Percentiles rank a stretch among this genome's conserved stretches.
Conservation (phyloP, 345 rosid species). For the Aquilaria sinensis region DNA sequence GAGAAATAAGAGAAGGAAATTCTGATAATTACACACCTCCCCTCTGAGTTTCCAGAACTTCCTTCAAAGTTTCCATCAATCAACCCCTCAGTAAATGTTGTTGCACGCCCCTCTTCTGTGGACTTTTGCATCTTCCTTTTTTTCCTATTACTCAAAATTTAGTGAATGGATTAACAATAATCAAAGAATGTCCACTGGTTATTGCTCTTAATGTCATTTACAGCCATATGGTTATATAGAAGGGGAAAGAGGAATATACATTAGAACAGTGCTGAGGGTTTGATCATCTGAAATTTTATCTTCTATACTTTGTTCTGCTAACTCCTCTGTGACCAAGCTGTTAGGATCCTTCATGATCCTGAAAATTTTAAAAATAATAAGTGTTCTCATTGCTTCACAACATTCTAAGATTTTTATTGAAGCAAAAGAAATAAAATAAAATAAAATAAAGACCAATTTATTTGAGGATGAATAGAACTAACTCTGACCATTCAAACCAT, state of each 20-base stretch:
- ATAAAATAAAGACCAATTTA: no score
- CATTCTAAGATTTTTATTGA: no score
- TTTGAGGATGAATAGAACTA: no score
- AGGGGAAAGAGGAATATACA: constrained; percentile 27
- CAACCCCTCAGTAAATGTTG: constrained; percentile 8
- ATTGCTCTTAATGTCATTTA: no score
- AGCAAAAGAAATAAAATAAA: no score
- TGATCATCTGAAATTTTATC: constrained; percentile 22
- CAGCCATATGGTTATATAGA: neutral
- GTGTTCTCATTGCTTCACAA: no score
- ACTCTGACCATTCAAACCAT: no score
- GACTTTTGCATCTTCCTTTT: constrained; percentile 19
- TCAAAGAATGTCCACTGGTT: neutral
- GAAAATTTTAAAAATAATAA: constrained; percentile 7
- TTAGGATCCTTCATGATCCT: constrained; percentile 21
- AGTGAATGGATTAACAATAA: constrained; percentile 1
- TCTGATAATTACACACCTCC: no score
- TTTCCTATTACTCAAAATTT: constrained; percentile 22
- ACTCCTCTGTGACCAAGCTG: constrained; percentile 7
- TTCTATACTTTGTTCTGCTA: constrained; percentile 11
- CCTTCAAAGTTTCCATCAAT: constrained; percentile 11
- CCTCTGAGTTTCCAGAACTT: neutral
- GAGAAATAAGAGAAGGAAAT: no score
- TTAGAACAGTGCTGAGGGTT: constrained; percentile 31
- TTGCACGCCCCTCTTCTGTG: constrained; percentile 17